A percentile compares a stretch with the other conserved stretches of the same genome.
Conservation (phyloP, 2,329 filamentous ascomycete genomes). For the Aureobasidium sp. region DNA sequence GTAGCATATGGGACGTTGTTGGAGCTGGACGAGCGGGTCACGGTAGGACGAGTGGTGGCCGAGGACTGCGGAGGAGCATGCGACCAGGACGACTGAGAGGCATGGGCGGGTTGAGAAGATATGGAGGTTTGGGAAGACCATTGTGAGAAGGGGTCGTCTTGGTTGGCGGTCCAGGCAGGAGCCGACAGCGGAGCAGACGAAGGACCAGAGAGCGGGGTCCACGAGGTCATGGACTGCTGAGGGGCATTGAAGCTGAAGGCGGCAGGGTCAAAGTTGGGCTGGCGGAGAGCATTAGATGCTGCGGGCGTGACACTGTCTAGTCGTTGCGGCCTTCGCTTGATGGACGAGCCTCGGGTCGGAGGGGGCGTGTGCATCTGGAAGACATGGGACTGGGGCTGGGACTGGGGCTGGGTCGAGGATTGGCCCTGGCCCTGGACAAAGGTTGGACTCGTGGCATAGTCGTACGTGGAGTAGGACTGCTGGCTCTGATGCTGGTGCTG, state of each 20-base stretch:
- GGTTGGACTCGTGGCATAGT: conserved; percentile 2
- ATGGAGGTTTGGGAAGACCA: neutral
- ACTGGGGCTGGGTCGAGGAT: neutral
- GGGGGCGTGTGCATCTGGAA: conserved; percentile 55
- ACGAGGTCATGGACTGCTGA: neutral
- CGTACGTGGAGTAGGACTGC: neutral
- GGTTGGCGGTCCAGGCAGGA: conserved; percentile 6
- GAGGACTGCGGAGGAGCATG: neutral
- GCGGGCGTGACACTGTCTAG: conserved; percentile 22
- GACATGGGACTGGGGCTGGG: neutral
- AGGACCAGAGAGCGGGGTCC: neutral
- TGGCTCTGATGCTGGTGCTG: neutral
- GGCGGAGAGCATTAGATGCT: neutral
- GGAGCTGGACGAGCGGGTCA: conserved; percentile 23
- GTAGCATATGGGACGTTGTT: conserved; percentile 6
- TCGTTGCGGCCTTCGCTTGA: conserved; percentile 39
- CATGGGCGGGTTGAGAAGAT: neutral
- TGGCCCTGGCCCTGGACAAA: neutral
- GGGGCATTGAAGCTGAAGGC: neutral
- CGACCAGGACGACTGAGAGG: neutral
- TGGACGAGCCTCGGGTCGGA: conserved; percentile 50
- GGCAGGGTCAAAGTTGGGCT: neutral
- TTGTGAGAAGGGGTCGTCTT: conserved; percentile 1
- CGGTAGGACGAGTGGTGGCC: neutral
- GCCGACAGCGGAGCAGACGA: conserved; percentile 19